Base-by-base conservation (phyloP, 2,329 filamentous ascomycete species). In the Aschersonia sp. region DNA sequence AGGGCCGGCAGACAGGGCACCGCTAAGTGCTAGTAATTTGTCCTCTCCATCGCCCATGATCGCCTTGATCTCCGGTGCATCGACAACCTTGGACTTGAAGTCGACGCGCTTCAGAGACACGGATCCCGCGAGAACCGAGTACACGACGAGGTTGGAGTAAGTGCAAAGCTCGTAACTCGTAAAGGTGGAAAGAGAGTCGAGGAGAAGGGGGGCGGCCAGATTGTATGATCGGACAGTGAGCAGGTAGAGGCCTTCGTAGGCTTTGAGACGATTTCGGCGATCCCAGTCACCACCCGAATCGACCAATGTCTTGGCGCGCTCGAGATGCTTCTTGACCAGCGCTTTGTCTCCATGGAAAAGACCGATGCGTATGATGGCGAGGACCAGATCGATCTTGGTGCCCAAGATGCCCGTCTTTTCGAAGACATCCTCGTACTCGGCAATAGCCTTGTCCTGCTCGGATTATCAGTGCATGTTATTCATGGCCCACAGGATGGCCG, bases 281-380 rank as follows among this genome's bases (percentile, higher is more conserved):
- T 98, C 92, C 92, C 92, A 98, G 68, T 98, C 92, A 65, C 92
- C 92, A 56, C 92, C 92, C 55, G 85, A 85, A 63, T 98, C 92
- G 35, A 98, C 89, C 46, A 98, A 75, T 4, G 85, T 77, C 69
- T 86, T 87, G 57, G 89, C 89, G 42, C 90, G 83, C 60, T 95
- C 88, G 44, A 97, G 78, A 51, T 87, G 86, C 76, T 94, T 95
- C 79, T 94, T 94, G 45, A 95, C 89, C 48, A 92, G 78, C 41
- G 84, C 66, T 68, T 88, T 89, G 68, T 98, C 92, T 55, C 89
- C 88, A 63, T 94, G 98, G 73, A 98, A 98, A 50, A 98, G 76
- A 37, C 86, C 88, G 63, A 96, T 83, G 51, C 92, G 87, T 70
- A 97, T 90, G 70, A 97, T 92, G 56, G 92, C 92, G 49, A 98